Percentiles rank a stretch among this genome's conserved stretches.
Evolutionary conservation across 2,329 filamentous ascomycete species (phyloP).

Genomic region (Diaporthe vaccinii): DNA sequence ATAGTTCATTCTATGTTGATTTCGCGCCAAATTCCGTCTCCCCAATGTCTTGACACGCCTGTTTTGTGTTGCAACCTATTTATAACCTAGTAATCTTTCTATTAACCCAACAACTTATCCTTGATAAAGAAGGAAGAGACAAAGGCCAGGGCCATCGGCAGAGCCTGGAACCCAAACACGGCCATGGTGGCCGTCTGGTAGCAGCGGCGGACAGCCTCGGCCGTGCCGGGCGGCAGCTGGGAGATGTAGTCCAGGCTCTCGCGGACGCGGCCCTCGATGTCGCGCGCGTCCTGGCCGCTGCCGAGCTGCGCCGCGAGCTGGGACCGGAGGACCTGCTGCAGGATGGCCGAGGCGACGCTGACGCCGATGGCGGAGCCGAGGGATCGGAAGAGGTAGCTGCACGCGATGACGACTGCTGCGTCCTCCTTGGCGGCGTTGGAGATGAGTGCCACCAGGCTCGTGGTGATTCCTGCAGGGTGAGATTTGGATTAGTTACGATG

Average conservation of each 20-base stretch:
- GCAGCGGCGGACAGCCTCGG: slow-evolving; percentile 72
- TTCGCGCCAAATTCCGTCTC: too few species aligned
- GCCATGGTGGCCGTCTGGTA: slow-evolving; percentile 67
- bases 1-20: neutral
- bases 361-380: slow-evolving; percentile 83
- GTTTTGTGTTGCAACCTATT: fast-evolving
- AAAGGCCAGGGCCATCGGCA: slow-evolving; percentile 56
- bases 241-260: slow-evolving; percentile 79
- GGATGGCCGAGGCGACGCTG: slow-evolving; percentile 77
- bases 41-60: neutral
- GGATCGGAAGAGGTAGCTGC: slow-evolving; percentile 84
- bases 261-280: slow-evolving; percentile 78
- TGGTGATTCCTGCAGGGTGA: slow-evolving; percentile 75
- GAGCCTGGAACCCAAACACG: slow-evolving; percentile 56
- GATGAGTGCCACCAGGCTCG: slow-evolving; percentile 78
- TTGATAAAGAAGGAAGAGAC: slow-evolving; percentile 64
- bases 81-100: neutral
- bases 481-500: slow-evolving; percentile 57
- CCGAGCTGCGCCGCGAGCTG: slow-evolving; percentile 67
- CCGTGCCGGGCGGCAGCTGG: slow-evolving; percentile 71
- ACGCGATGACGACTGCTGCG: slow-evolving; percentile 82
- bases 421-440: slow-evolving; percentile 77
- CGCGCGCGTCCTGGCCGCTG: slow-evolving; percentile 69
- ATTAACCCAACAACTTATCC: slow-evolving; percentile 66
- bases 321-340: slow-evolving; percentile 76